Conservation (phyloP, 2,329 filamentous ascomycete genomes). For the Sarocladiaceae sp. region DNA sequence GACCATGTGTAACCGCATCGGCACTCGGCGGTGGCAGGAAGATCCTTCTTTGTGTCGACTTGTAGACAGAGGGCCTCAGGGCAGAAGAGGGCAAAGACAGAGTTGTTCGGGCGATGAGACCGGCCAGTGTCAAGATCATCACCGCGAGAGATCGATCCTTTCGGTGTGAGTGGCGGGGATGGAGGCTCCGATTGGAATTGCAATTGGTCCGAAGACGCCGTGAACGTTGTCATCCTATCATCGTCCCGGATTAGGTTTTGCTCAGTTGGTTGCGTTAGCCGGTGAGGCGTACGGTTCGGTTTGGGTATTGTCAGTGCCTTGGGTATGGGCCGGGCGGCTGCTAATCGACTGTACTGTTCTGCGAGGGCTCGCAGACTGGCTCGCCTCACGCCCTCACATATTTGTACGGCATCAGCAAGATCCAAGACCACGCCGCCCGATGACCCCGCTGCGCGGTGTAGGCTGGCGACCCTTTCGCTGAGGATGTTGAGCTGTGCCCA, state of each 20-base stretch:
- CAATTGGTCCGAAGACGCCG: slow-evolving; percentile 18
- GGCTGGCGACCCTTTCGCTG: slow-evolving; percentile 18
- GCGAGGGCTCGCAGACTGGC: slow-evolving; percentile 25
- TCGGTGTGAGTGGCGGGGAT: slow-evolving; percentile 26
- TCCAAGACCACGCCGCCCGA: slow-evolving; percentile 20
- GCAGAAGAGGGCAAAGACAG: slow-evolving; percentile 34
- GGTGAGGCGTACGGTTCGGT: slow-evolving; percentile 9
- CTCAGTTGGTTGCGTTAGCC: slow-evolving; percentile 10
- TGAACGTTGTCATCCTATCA: slow-evolving; percentile 17
- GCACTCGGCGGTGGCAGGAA: slow-evolving; percentile 23
- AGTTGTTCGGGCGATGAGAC: slow-evolving; percentile 24
- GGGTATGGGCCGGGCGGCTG: slow-evolving; percentile 23
- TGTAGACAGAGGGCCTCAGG: slow-evolving; percentile 33
- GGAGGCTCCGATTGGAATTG: slow-evolving; percentile 21
- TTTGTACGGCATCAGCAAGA: slow-evolving; percentile 25
- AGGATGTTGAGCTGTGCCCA: slow-evolving; percentile 20
- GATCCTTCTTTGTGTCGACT: slow-evolving; percentile 24
- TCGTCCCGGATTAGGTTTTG: slow-evolving; percentile 16
- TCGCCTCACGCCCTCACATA: slow-evolving; percentile 27
- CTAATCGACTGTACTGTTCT: slow-evolving; percentile 29
- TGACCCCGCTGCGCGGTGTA: slow-evolving; percentile 18
- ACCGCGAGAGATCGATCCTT: slow-evolving; percentile 9
- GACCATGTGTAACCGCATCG: slow-evolving; percentile 30
- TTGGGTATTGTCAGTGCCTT: slow-evolving; percentile 19
- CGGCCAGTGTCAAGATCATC: slow-evolving; percentile 1